phyloP scores from a whole-genome alignment of 257 asterid species.

The Solanum arcanum region DNA sequence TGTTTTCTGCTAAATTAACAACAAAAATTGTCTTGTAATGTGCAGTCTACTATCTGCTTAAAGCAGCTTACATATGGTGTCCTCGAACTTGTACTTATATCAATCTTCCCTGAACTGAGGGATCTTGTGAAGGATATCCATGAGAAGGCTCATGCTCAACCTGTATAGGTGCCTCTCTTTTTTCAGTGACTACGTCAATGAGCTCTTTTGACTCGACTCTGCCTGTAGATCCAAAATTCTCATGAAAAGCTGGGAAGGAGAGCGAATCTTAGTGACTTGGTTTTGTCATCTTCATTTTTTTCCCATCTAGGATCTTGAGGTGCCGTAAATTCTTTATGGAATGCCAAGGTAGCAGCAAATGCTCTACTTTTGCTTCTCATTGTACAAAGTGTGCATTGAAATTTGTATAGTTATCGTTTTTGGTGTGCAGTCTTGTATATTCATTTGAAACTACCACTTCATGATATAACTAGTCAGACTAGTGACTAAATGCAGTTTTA shows the following conservation, averaged over 20 bases:
- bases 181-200: not conserved
- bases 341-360: not conserved
- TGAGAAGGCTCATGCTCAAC: slow-evolving; percentile 32
- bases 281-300: not conserved
- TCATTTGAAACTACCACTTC: not conserved
- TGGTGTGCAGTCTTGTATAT: slow-evolving; percentile 3
- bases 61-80: slow-evolving; percentile 95
- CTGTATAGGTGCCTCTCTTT: slow-evolving; percentile 9
- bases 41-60: slow-evolving; percentile 84
- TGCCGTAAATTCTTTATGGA: not conserved
- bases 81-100: slow-evolving; percentile 68
- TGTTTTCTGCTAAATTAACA: not conserved
- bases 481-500: not conserved
- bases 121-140: slow-evolving; percentile 67
- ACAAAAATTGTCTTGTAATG: not conserved
- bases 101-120: slow-evolving; percentile 74
- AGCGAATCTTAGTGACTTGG: not conserved
- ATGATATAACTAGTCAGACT: not conserved
- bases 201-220: not conserved
- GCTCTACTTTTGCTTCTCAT: slow-evolving; percentile 3
- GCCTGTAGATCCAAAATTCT: not conserved
- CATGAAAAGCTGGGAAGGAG: not conserved
- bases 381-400: slow-evolving; percentile 28
- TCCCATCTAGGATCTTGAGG: not conserved
- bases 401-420: slow-evolving; percentile 15